Evolutionary conservation across 805 yeast genomes (phyloP).

Genomic region (Aciculoconidium aculeatum): DNA sequence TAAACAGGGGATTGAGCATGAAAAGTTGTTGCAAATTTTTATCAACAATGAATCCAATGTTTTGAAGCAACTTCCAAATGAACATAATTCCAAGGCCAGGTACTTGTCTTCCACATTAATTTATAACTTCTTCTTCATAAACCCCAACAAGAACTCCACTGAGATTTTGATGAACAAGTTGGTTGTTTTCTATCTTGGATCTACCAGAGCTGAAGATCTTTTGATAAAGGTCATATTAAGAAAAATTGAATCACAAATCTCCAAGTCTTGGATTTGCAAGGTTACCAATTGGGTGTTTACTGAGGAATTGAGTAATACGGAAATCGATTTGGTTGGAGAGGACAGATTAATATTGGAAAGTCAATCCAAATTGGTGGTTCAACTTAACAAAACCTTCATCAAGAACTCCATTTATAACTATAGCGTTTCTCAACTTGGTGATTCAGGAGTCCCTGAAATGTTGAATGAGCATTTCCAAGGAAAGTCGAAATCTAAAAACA

Average conservation of each 20-base stretch:
- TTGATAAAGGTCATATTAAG: conserved; percentile 52
- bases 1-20: conserved; percentile 32
- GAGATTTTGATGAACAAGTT: conserved; percentile 43
- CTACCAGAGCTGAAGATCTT: conserved; percentile 54
- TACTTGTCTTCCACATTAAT: conserved; percentile 44
- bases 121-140: conserved; percentile 43
- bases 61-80: conserved; percentile 22
- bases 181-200: conserved; percentile 52
- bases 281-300: conserved; percentile 63
- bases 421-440: no score
- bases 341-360: conserved; percentile 42
- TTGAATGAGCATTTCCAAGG: conserved; percentile 3
- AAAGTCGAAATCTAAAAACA: conserved; percentile 1
- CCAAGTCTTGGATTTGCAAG: conserved; percentile 59
- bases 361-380: conserved; percentile 42
- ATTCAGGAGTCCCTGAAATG: conserved; percentile 6
- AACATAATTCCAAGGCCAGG: conserved; percentile 18
- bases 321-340: conserved; percentile 42
- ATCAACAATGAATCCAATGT: conserved; percentile 45
- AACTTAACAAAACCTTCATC: conserved; percentile 45
- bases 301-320: conserved; percentile 35
- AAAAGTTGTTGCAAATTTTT: conserved; percentile 57
- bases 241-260: conserved; percentile 48
- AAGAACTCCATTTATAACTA: conserved; percentile 38
- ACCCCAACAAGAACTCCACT: conserved; percentile 43